Conservation (phyloP, 495 filamentous ascomycete genomes). For the Apiosordaria backusii region DNA sequence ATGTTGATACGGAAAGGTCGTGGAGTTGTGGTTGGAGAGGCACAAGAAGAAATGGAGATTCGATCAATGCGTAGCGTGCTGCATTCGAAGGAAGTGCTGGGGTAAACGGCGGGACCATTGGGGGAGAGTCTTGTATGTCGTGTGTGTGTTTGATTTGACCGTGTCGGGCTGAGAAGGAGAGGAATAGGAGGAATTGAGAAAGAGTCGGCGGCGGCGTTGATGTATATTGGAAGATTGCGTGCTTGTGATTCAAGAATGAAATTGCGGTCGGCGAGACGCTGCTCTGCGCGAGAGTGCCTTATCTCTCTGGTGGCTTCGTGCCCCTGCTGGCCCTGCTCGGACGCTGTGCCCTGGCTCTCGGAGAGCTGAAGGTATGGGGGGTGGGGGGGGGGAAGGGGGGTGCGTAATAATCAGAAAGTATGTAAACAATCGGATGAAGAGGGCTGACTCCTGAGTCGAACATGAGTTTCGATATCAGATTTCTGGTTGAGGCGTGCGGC, state of each 20-base stretch:
- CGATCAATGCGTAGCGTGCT: slow-evolving; percentile 8
- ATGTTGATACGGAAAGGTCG: neutral
- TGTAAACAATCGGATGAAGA: no score
- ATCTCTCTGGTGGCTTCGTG: slow-evolving; percentile 7
- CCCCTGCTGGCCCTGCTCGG: slow-evolving; percentile 3
- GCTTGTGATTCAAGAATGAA: slow-evolving; percentile 12
- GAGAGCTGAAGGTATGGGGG: no score
- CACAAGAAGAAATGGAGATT: neutral
- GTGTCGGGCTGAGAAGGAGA: neutral
- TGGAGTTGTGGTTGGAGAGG: neutral
- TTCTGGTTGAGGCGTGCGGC: neutral
- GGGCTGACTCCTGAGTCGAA: no score
- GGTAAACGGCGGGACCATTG: slow-evolving; percentile 19
- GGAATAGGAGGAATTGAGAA: neutral
- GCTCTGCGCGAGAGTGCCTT: slow-evolving; percentile 8
- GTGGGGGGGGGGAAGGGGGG: no score
- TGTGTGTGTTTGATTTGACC: neutral
- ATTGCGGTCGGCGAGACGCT: slow-evolving; percentile 12
- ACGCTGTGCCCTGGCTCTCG: slow-evolving; percentile 2
- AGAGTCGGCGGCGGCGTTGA: neutral
- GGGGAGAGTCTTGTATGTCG: neutral
- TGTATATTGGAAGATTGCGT: slow-evolving; percentile 14
- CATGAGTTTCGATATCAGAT: neutral
- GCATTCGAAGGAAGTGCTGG: slow-evolving; percentile 8
- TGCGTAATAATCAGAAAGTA: no score